Conservation (phyloP, 2,329 filamentous ascomycete species). For the Rhynchosporium agropyri region DNA sequence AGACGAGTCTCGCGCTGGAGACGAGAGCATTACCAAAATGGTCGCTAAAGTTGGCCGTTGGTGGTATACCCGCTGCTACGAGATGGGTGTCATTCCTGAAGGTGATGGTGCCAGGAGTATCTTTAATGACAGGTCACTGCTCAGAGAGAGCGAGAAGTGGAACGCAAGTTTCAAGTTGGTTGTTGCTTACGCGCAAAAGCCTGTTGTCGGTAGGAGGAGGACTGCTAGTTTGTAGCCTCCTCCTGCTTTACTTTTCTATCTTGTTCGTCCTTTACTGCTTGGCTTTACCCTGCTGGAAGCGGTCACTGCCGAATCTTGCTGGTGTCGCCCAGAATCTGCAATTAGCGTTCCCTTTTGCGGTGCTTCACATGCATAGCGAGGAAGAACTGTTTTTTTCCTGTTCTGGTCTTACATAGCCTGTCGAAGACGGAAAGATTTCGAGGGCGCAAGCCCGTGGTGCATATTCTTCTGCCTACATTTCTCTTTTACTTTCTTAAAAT, state of each 20-base stretch:
- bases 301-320: background rate
- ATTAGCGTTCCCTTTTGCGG: slow-evolving; percentile 2
- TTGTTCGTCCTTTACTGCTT: background rate
- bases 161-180: slow-evolving; percentile 87
- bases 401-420: slow-evolving; percentile 3
- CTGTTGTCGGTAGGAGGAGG: slow-evolving; percentile 35
- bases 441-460: slow-evolving; percentile 14
- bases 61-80: slow-evolving; percentile 97
- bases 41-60: slow-evolving; percentile 89
- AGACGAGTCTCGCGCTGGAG: slow-evolving; percentile 68
- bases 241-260: slow-evolving; percentile 3
- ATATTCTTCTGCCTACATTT: slow-evolving; percentile 8
- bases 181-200: slow-evolving; percentile 71
- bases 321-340: background rate
- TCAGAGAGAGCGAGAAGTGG: slow-evolving; percentile 84
- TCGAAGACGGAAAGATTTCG: slow-evolving; percentile 18
- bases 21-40: slow-evolving; percentile 89
- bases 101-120: slow-evolving; percentile 60
- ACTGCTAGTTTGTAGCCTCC: slow-evolving; percentile 36
- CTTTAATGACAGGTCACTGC: slow-evolving; percentile 74
- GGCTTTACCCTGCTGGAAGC: background rate
- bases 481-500: background rate
- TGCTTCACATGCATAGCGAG: slow-evolving; percentile 9
- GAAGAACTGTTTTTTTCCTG: background rate
- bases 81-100: slow-evolving; percentile 60